phyloP scores from a whole-genome alignment of 2,329 filamentous ascomycete genomes.

The Apiospora aurea region DNA sequence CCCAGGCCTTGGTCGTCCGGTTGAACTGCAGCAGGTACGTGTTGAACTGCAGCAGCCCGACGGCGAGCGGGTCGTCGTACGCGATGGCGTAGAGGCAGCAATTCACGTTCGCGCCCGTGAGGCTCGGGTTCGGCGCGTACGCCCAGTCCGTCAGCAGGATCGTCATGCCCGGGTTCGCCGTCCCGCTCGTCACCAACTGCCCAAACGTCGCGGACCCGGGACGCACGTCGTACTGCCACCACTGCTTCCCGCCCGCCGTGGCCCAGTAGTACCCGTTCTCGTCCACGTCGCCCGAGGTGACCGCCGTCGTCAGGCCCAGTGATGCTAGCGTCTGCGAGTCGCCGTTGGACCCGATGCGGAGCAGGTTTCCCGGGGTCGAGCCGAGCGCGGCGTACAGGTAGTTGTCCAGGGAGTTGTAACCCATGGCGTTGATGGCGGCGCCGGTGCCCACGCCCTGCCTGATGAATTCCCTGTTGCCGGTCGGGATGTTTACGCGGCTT shows the following conservation, averaged over 20 bases:
- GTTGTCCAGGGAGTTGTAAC: constrained; percentile 36
- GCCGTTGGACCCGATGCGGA: constrained; percentile 35
- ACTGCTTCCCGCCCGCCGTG: constrained; percentile 29
- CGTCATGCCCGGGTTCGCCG: not conserved
- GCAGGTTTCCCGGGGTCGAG: constrained; percentile 22
- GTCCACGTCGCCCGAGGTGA: constrained; percentile 37
- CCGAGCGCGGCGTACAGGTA: constrained; percentile 33
- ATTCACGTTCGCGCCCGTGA: not conserved
- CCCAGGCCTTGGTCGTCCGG: constrained; percentile 25
- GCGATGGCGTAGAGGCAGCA: not conserved
- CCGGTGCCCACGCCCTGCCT: constrained; percentile 27
- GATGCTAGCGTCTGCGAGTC: constrained; percentile 23
- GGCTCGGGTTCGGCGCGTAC: constrained; percentile 28
- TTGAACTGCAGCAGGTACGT: constrained; percentile 31
- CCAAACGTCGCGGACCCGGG: constrained; percentile 31
- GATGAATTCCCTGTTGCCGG: constrained; percentile 7
- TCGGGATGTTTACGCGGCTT: constrained; percentile 30
- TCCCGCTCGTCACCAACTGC: constrained; percentile 22
- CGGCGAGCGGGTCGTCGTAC: not conserved
- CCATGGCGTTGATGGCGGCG: constrained; percentile 35
- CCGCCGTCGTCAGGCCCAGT: not conserved
- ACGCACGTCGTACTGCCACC: constrained; percentile 31
- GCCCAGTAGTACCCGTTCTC: constrained; percentile 31
- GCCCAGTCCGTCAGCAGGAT: constrained; percentile 33
- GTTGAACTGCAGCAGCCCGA: not conserved